Base-by-base conservation (phyloP, 1,284 basidiomycete genomes). In the Puccinia horiana region DNA sequence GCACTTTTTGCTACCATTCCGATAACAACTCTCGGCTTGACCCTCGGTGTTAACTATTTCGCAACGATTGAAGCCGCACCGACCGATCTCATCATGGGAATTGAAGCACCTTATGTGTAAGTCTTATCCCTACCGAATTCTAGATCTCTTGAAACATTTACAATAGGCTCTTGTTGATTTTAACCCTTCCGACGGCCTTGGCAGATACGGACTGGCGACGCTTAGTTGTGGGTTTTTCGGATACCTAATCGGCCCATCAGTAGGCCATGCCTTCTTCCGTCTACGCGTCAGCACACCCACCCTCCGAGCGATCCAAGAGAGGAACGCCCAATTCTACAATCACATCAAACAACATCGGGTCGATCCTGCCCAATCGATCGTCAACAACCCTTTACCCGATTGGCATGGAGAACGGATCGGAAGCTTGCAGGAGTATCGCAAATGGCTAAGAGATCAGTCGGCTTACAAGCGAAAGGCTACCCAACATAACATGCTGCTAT, bases 341-440 rank as follows among this genome's bases (percentile, higher is more conserved):
- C 92, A 92, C 84, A 92, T 96, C 86, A 92, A 93, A 82, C 91
- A 90, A 86, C 93, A 94, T 86, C 90, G 94, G 35, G 94, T 94
- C 26, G 93, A n/a, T n/a, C n/a, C n/a, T n/a, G n/a, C n/a, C n/a
- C n/a, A n/a, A n/a, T n/a, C n/a, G n/a, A 94, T 63, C 20, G 52
- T 58, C 72, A 83, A 84, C 12, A 93, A 94, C 85, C 94, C 94
- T 37, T 92, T 95, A 1, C 94, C 94, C 0, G 94, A 96, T 87
- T 96, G 92, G 86, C 94, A 96, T 86, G 94, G 94, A 56, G 93
- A 94, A 87, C 93, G 92, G 85, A 92, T 94, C 84, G 93, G 92
- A 6, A 93, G 93, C 3, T 86, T 96, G 74, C 89, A 91, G 83
- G 90, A 93, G 82, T 96, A 96, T 87, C 90, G 93, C 37, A 86